phyloP scores from a whole-genome alignment of 2,329 filamentous ascomycete species.

The Fusarium fujikuroi region DNA sequence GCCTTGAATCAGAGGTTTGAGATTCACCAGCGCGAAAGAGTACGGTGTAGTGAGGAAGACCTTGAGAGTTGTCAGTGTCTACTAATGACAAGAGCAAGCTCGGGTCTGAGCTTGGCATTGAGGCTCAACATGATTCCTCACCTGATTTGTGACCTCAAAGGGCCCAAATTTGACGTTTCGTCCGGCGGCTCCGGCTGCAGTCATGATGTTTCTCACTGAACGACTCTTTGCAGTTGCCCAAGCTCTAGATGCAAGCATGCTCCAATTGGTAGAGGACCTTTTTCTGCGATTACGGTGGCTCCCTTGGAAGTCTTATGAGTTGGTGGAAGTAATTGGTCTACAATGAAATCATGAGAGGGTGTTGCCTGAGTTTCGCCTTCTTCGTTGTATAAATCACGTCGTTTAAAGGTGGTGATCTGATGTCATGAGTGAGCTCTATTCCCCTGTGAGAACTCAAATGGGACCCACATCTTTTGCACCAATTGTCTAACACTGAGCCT shows the following conservation, averaged over 20 bases:
- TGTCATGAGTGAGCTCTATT: conserved; percentile 34
- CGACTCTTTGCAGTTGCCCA: conserved; percentile 20
- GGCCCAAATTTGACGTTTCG: conserved; percentile 73
- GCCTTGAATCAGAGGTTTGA: conserved; percentile 92
- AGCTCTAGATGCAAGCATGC: conserved; percentile 36
- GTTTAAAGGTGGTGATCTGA: conserved; percentile 30
- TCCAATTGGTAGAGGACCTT: conserved; percentile 1
- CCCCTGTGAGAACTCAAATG: conserved; percentile 11
- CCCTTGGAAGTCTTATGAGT: neutral
- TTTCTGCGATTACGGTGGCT: neutral
- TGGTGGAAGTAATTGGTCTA: neutral
- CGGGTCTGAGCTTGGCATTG: neutral
- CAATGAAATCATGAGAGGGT: neutral
- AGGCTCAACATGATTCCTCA: conserved; percentile 48
- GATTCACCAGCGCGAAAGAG: conserved; percentile 91
- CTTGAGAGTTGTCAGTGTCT: conserved; percentile 56
- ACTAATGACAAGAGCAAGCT: neutral
- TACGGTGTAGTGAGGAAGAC: conserved; percentile 86
- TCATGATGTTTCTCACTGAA: conserved; percentile 45
- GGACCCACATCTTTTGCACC: conserved; percentile 32
- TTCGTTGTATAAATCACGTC: conserved; percentile 4
- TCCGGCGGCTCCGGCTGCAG: conserved; percentile 41
- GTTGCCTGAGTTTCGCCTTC: neutral
- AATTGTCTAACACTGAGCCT: conserved; percentile 33
- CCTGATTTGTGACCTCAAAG: conserved; percentile 80